Base-by-base conservation (phyloP, 179 eudicot genomes). In the Beta lomatogona region DNA sequence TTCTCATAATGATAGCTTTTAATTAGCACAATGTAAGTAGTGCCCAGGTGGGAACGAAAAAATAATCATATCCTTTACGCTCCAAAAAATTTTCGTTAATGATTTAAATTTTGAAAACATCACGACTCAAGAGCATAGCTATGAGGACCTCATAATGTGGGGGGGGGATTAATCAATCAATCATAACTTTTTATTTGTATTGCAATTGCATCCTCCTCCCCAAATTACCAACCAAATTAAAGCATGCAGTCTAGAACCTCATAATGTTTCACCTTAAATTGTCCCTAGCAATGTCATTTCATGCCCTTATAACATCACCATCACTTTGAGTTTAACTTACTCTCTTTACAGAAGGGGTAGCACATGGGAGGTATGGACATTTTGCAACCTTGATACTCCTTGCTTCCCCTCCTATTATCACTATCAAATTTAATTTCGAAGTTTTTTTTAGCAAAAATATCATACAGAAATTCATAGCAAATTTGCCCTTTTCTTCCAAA, bases 231-330 rank as follows among this genome's bases (percentile, higher is more conserved):
- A n/a, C n/a, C n/a, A n/a, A n/a, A n/a, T n/a, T n/a, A n/a, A n/a
- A n/a, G n/a, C n/a, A n/a, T n/a, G n/a, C n/a, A n/a, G n/a, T n/a
- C n/a, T 76, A 60, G 54, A 70, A 83, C 44, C 50, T 55, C 36
- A 65, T 45, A 55, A 50, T 36, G 45, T 44, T 48, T 73, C 48
- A 53, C 68, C 57, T 71, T 79, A 69, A 75, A 73, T 78, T 73
- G 84, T 82, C 82, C 80, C 88, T 81, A 85, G 86, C 83, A 86
- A 77, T 88, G 89, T 88, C 89, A 88, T 82, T 81, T 88, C 90
- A 87, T 72, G 84, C 80, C 84, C 76, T 60, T 82, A 80, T 80
- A 75, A 65, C 25, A 22, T 52, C 71, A 82, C 60, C 78, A 16
- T 86, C 86, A 82, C 83, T 46, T 82, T 84, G 75, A 69, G 53